Evolutionary conservation across 2,329 filamentous ascomycete genomes (phyloP).

Genomic region (Exophiala oligosperma): DNA sequence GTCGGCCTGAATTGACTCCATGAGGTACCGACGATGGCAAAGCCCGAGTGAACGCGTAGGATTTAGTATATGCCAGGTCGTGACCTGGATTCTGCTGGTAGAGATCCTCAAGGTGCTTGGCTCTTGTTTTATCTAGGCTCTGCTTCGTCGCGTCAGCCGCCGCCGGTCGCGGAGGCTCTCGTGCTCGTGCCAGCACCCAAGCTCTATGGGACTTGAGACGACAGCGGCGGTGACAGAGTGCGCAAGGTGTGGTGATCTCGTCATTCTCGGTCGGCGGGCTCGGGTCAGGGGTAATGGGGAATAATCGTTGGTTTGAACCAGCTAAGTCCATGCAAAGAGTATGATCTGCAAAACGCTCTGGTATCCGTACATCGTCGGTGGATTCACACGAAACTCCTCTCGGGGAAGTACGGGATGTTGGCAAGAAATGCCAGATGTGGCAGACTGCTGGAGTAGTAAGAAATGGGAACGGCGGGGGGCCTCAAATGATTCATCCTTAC

Average conservation of each 20-base stretch:
- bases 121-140: neutral
- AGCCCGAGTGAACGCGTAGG: slow-evolving; percentile 9
- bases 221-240: slow-evolving; percentile 7
- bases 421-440: no score
- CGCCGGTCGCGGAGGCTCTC: neutral
- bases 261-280: neutral
- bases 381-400: no score
- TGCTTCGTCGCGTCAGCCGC: neutral
- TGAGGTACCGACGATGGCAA: slow-evolving; percentile 1
- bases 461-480: no score
- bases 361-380: neutral
- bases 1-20: neutral
- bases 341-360: neutral
- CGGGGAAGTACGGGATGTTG: no score
- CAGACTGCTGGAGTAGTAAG: no score
- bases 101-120: neutral
- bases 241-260: neutral
- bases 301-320: neutral
- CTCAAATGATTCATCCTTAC: no score
- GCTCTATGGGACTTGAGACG: slow-evolving; percentile 9
- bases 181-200: neutral
- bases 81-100: neutral
- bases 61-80: slow-evolving; percentile 1
- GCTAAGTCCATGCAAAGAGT: slow-evolving; percentile 4
- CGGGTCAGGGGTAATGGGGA: neutral